Evolutionary conservation across 1,284 basidiomycete species (phyloP), one percentile per base, ranked within the genome.

Genomic region (Ustilago sp.): DNA sequence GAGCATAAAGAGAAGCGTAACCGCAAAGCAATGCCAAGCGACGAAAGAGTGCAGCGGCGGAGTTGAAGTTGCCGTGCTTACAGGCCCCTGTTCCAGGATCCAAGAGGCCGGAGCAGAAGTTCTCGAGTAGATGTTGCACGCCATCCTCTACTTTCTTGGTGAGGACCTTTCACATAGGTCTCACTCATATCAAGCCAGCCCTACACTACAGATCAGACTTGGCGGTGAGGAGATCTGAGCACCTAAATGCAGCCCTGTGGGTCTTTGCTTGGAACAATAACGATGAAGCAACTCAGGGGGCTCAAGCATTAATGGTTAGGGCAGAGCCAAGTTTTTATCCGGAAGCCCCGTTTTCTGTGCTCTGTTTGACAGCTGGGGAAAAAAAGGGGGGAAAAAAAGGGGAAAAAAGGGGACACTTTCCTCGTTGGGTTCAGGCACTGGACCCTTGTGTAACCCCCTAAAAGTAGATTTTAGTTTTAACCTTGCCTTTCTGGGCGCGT

Each of bases 71-170:
- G 15, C 57, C 45, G 47, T 19, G n/a, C 43, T 45, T 11, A 45
- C 7, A 11, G n/a, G n/a, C 43, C 43, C 43, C 43, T 36, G 47
- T 45, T 9, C 57, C 47, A 35, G 4, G 32, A 17, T 57, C 28
- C 15, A 41, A 41, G 53, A 23, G 23, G 53, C 53, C 45, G 57
- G n/a, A 59, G 34, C n/a, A 28, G 35, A 50, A 15, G 28, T 32
- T 15, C 41, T 13, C 8, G 56, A 48, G 43, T 57, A 57, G 39
- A 45, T 59, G 45, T 38, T 50, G 57, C 35, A 38, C 34, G 45
- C 47, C 57, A 36, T 59, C 47, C 57, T 50, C 57, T 34, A 39
- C 43, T 50, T 48, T 39, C 23, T 28, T 57, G 12, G n/a, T 57
- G 28, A 28, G 23, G 23, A 28, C 23, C 23, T 3, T 28, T 28